A percentile compares a stretch with the other conserved stretches of the same genome.
Evolutionary conservation across 1,139 yeast species (phyloP).

Genomic region (Magnusiomyces ingens): DNA sequence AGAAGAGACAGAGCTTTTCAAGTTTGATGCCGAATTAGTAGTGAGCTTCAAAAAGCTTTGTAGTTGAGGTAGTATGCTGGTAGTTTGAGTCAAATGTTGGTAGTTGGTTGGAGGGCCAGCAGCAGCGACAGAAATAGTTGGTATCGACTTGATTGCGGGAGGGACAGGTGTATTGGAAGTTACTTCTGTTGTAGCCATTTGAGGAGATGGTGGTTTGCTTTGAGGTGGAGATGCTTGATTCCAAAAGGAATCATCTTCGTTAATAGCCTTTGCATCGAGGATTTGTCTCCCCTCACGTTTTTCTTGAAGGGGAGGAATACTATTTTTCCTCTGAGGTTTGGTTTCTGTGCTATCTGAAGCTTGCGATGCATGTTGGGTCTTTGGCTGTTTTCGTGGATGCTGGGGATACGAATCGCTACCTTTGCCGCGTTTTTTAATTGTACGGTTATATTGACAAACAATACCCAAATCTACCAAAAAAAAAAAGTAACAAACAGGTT

Average conservation of each 20-base stretch:
- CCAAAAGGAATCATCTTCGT: background rate
- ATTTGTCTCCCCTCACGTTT: background rate
- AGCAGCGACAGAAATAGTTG: background rate
- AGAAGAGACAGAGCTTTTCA: too few relatives aligned
- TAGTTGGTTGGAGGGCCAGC: background rate
- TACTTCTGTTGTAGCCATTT: background rate
- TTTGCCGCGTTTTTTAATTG: slow-evolving; percentile 36
- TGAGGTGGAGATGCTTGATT: background rate
- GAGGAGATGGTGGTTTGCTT: background rate
- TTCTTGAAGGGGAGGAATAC: background rate
- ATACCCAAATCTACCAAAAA: slow-evolving; percentile 6
- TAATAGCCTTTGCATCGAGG: background rate
- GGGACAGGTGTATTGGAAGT: background rate
- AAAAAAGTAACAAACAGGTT: background rate
- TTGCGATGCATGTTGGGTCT: background rate
- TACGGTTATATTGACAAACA: slow-evolving; percentile 11
- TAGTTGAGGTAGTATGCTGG: slow-evolving; percentile 2
- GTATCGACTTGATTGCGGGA: background rate
- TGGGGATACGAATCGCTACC: slow-evolving; percentile 29
- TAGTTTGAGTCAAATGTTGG: background rate
- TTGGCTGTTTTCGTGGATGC: slow-evolving; percentile 9
- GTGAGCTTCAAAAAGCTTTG: background rate
- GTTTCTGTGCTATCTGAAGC: background rate
- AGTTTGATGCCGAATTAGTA: background rate
- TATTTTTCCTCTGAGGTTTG: background rate